Evolutionary conservation across 371 early-diverging fungal genomes (phyloP).

Genomic region (Nematocida homosporus): DNA sequence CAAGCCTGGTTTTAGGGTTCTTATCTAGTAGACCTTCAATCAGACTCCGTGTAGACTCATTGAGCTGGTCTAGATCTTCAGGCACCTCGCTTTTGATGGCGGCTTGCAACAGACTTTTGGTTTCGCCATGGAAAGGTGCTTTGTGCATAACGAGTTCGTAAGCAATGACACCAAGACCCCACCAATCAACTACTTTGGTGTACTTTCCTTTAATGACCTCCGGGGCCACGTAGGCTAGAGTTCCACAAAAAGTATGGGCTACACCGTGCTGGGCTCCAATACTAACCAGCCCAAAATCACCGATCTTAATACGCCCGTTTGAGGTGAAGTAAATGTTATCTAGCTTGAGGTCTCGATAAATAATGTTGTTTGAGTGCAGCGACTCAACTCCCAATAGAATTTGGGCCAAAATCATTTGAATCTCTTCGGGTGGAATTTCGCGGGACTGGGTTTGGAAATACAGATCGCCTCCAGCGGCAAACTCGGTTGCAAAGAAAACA

Average conservation of each 20-base stretch:
- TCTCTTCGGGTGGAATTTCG: constrained; percentile 86
- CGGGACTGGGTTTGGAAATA: constrained; percentile 92
- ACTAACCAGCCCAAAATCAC: constrained; percentile 89
- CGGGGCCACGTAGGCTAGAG: constrained; percentile 89
- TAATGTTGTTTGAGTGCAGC: constrained; percentile 87
- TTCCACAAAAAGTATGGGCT: constrained; percentile 90
- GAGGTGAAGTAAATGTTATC: constrained; percentile 81
- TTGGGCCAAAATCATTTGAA: constrained; percentile 92
- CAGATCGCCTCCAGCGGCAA: constrained; percentile 77
- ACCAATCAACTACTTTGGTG: constrained; percentile 90
- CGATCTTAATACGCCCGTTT: constrained; percentile 84
- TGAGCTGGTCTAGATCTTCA: background rate
- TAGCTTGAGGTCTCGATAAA: constrained; percentile 92
- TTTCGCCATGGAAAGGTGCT: constrained; percentile 73
- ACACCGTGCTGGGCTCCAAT: constrained; percentile 74
- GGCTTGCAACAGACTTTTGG: constrained; percentile 30
- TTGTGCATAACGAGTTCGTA: constrained; percentile 83
- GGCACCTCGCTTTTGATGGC: constrained; percentile 45
- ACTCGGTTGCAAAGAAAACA: constrained; percentile 65
- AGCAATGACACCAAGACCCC: constrained; percentile 90
- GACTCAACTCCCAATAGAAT: constrained; percentile 84
- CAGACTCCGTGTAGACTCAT: constrained; percentile 27
- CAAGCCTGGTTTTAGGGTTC: constrained; percentile 79
- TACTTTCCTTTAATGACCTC: constrained; percentile 87
- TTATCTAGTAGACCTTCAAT: constrained; percentile 52